Base-by-base conservation (phyloP, 345 rosid genomes). In the Euphorbia lathyris region DNA sequence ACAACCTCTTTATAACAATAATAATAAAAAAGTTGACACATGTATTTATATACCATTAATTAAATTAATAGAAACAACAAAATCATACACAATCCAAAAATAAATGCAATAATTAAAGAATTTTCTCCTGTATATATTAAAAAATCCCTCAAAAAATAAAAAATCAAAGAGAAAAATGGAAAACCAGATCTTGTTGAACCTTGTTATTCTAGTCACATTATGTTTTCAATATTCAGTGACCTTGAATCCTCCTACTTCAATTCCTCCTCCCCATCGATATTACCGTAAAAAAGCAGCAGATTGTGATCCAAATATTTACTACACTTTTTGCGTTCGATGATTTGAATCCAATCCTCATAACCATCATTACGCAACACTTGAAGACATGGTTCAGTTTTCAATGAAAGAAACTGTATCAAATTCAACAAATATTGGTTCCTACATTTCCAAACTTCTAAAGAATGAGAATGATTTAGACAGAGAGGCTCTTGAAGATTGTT, bases 241-340 rank as follows among this genome's bases (percentile, higher is more conserved):
- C 53, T 58, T 74, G n/a, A 11, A 14, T 32, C 2, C 6, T 5
- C 9, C 2, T 40, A 0, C 7, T 40, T 9, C 43, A 32, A 32
- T 32, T 9, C 43, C 11, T 5, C 2, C 34, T 76, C n/a, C 48
- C 76, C 8, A 6, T 52, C 59, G 42, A 3, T 66, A 70, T 5
- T 74, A 81, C 65, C 85, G 86, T 73, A 7, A 61, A 6, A 67
- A 81, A 63, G 87, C 87, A 12, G 72, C 85, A 10, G 65, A 34
- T 0, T 30, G 26, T 7, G 67, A 77, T 55, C 80, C 75, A 8
- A 75, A 73, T 11, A 26, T 83, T 23, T 72, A 43, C 8, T 65
- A 66, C 4, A 68, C 74, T 6, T 77, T 78, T 51, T 87, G 86
- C 48, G 48, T 81, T 61, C 65, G 66, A 17, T 55, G 36, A 25